Evolutionary conservation across 352 stramenopile species (phyloP).

Genomic region (Pythium coloratum): DNA sequence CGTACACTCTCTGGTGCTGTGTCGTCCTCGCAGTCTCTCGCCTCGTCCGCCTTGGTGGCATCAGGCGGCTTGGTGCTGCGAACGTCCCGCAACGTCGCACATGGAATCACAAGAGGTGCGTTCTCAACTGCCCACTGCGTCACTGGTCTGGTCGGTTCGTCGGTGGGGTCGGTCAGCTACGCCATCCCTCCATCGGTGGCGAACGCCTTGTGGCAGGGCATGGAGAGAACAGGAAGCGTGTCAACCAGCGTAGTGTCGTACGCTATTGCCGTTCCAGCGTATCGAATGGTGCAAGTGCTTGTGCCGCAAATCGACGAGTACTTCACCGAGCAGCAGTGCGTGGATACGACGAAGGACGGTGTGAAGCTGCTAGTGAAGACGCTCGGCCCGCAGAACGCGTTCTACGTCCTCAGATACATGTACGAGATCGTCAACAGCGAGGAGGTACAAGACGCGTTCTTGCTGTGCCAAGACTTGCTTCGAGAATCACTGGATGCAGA

Average conservation of each 20-base stretch:
- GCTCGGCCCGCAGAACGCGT: slow-evolving; percentile 71
- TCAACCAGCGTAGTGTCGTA: slow-evolving; percentile 60
- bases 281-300: slow-evolving; percentile 55
- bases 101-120: slow-evolving; percentile 45
- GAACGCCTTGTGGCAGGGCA: slow-evolving; percentile 59
- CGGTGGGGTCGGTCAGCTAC: slow-evolving; percentile 50
- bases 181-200: slow-evolving; percentile 63
- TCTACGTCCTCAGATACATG: slow-evolving; percentile 67
- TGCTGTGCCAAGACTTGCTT: slow-evolving; percentile 63
- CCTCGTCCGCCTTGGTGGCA: slow-evolving; percentile 56
- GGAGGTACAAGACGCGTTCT: slow-evolving; percentile 62
- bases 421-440: slow-evolving; percentile 80
- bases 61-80: slow-evolving; percentile 48
- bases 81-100: slow-evolving; percentile 55
- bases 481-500: slow-evolving; percentile 59
- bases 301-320: slow-evolving; percentile 41
- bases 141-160: slow-evolving; percentile 57
- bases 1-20: slow-evolving; percentile 58
- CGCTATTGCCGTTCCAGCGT: slow-evolving; percentile 67
- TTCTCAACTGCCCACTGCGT: slow-evolving; percentile 52
- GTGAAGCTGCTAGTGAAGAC: slow-evolving; percentile 58
- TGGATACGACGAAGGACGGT: slow-evolving; percentile 44
- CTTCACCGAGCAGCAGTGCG: slow-evolving; percentile 59
- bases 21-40: slow-evolving; percentile 56
- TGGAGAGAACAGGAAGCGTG: slow-evolving; percentile 58